These are phyloP conservation scores for Chenopodium quinoa DNA, from an alignment of 148 eudicot species.

Conservation along the genomic window DNA sequence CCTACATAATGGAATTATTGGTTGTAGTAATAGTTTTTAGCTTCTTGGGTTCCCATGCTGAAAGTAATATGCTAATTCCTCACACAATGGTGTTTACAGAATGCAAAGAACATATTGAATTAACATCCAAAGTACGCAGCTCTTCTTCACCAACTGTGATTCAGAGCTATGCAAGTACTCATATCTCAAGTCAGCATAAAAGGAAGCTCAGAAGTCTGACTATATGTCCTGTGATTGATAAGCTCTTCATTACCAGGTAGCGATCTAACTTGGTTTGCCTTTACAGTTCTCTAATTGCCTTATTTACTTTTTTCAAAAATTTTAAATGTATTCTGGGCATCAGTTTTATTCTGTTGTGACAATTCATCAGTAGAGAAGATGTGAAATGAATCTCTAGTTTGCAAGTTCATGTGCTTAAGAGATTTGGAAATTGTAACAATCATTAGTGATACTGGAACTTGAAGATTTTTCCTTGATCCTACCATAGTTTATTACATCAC, in stretches of 20 bases:
- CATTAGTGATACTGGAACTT: not conserved
- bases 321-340: no score
- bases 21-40: not conserved
- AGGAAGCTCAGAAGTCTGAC: slow-evolving; percentile 88
- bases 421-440: not conserved
- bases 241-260: slow-evolving; percentile 82
- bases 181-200: slow-evolving; percentile 82
- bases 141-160: slow-evolving; percentile 54
- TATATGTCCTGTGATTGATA: slow-evolving; percentile 72
- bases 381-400: not conserved
- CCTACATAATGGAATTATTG: not conserved
- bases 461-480: not conserved
- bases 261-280: slow-evolving; percentile 3
- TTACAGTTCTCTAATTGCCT: not conserved
- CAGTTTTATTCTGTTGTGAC: slow-evolving; percentile 1
- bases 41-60: slow-evolving; percentile 8
- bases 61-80: slow-evolving; percentile 8
- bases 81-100: slow-evolving; percentile 42
- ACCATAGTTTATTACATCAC: not conserved
- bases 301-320: not conserved
- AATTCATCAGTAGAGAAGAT: not conserved
- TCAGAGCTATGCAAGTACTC: slow-evolving; percentile 49
- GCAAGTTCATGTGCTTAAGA: not conserved
- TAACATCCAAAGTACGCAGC: slow-evolving; percentile 57
- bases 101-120: slow-evolving; percentile 64